Evolutionary conservation across 805 yeast species (phyloP).

Genomic region (Candida andamanensis): DNA sequence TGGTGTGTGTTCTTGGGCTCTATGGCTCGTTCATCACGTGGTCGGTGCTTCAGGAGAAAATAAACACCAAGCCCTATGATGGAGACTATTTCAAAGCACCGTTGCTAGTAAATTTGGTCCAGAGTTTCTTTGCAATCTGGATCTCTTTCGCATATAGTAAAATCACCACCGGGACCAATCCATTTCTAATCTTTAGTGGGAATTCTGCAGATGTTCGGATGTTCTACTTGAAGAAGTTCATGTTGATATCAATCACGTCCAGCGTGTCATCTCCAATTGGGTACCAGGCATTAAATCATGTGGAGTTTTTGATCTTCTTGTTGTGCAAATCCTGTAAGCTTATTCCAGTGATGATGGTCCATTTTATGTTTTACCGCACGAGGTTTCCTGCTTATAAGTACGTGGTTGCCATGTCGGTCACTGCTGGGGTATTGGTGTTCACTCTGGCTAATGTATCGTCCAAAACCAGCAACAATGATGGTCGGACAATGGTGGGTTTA

Average conservation of each 20-base stretch:
- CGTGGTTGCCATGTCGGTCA: conserved; percentile 70
- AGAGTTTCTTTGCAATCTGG: conserved; percentile 65
- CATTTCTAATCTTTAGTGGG: conserved; percentile 27
- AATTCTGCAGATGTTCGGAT: conserved; percentile 16
- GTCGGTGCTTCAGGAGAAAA: conserved; percentile 89
- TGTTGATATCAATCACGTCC: conserved; percentile 64
- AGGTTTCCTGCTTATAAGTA: conserved; percentile 73
- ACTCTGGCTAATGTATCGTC: conserved; percentile 41
- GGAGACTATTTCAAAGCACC: conserved; percentile 62
- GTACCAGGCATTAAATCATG: conserved; percentile 69
- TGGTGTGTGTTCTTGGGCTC: conserved; percentile 52
- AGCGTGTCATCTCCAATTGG: conserved; percentile 82
- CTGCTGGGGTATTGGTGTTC: conserved; percentile 77
- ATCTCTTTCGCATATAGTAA: conserved; percentile 61
- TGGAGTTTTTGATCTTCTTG: conserved; percentile 78
- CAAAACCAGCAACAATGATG: conserved; percentile 30
- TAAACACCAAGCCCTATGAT: conserved; percentile 73
- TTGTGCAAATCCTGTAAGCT: conserved; percentile 91
- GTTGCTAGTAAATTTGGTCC: conserved; percentile 68
- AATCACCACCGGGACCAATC: conserved; percentile 22
- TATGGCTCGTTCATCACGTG: conserved; percentile 85
- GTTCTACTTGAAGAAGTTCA: conserved; percentile 30
- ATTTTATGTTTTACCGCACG: conserved; percentile 62
- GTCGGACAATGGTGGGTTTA: conserved; percentile 52
- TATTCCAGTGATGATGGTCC: conserved; percentile 90